Evolutionary conservation across 169 alveolate genomes (phyloP).

Genomic region (Theileria parva): DNA sequence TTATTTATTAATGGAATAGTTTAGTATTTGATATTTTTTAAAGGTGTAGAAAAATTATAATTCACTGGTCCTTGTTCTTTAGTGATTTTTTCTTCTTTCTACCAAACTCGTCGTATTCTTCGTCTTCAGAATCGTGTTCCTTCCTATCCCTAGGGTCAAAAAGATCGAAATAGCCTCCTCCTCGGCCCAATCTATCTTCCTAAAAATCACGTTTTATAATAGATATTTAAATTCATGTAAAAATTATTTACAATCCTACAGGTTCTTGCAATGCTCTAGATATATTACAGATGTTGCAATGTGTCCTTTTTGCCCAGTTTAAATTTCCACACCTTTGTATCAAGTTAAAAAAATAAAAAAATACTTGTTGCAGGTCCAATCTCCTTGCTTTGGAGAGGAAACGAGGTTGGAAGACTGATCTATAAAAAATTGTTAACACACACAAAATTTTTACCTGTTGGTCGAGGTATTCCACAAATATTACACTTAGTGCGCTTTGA

Average conservation of each 20-base stretch:
- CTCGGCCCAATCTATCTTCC: slow-evolving; percentile 77
- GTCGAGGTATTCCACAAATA: slow-evolving; percentile 72
- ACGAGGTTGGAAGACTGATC: not conserved
- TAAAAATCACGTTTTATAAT: not conserved
- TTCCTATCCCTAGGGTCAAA: slow-evolving; percentile 74
- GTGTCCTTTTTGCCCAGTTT: slow-evolving; percentile 82
- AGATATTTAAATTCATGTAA: not conserved
- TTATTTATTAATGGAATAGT: not conserved
- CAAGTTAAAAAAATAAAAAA: not conserved
- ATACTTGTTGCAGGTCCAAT: slow-evolving; percentile 81
- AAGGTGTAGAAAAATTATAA: not conserved
- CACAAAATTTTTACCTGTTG: slow-evolving; percentile 52
- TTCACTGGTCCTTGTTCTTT: slow-evolving; percentile 29
- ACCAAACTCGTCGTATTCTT: slow-evolving; percentile 80
- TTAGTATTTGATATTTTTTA: not conserved
- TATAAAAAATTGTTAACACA: not conserved
- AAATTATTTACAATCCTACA: slow-evolving; percentile 13
- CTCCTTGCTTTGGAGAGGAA: slow-evolving; percentile 65
- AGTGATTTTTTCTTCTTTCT: slow-evolving; percentile 63
- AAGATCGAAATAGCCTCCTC: slow-evolving; percentile 81
- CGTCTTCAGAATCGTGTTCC: slow-evolving; percentile 78
- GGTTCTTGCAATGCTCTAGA: not conserved
- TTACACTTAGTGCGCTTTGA: slow-evolving; percentile 79
- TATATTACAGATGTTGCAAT: slow-evolving; percentile 81
- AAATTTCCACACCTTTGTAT: slow-evolving; percentile 76